Evolutionary conservation across 306 rosid genomes (phyloP).

Genomic region (Quercus alba): DNA sequence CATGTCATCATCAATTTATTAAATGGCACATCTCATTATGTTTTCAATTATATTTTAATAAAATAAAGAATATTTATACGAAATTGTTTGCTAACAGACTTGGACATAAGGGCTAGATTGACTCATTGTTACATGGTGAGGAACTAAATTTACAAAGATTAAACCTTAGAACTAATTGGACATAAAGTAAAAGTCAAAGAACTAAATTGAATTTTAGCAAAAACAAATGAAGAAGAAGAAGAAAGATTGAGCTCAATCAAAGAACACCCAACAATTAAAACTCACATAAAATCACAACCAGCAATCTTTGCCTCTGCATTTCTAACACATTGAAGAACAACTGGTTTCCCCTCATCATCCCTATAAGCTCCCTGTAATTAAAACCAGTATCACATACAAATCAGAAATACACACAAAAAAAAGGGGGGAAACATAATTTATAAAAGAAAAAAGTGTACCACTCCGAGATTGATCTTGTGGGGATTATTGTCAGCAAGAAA

Average conservation of each 20-base stretch:
- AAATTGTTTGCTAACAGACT: too few species aligned
- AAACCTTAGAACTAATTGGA: too few species aligned
- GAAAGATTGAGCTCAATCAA: not conserved
- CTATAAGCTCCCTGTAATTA: constrained; percentile 38
- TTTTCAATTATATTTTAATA: too few species aligned
- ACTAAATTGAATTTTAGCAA: too few species aligned
- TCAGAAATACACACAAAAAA: not conserved
- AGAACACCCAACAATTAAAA: not conserved
- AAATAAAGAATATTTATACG: too few species aligned
- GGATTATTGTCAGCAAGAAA: constrained; percentile 32
- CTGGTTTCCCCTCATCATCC: constrained; percentile 34
- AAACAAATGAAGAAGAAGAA: not conserved
- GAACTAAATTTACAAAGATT: too few species aligned
- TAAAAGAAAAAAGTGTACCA: constrained; percentile 17
- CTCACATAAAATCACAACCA: constrained; percentile 34
- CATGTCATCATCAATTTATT: too few species aligned
- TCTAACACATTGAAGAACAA: constrained; percentile 40
- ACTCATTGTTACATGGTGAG: too few species aligned
- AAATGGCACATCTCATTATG: too few species aligned
- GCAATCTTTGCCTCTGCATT: constrained; percentile 36
- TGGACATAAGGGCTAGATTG: too few species aligned
- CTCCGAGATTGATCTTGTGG: constrained; percentile 42
- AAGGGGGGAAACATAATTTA: not conserved
- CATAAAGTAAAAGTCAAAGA: too few species aligned
- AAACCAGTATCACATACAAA: not conserved